These are phyloP conservation scores for Myriosclerotinia duriaeana DNA, from an alignment of 2,329 filamentous ascomycete genomes.

Conservation along the genomic window DNA sequence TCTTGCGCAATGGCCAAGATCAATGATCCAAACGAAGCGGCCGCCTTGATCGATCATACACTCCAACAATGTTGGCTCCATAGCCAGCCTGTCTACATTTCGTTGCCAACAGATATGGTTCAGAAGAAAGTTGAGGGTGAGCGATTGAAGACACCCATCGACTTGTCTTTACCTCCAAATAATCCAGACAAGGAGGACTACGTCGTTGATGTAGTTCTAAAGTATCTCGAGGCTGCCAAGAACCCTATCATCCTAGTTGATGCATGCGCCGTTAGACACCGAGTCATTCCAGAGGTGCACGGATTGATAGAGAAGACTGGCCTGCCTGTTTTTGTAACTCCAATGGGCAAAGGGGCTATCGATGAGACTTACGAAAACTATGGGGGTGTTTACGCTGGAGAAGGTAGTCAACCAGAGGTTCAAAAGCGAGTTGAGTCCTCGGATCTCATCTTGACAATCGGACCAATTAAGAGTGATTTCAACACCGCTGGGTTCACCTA, in stretches of 20 bases:
- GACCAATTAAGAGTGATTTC: conserved; percentile 71
- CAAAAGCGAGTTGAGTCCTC: conserved; percentile 64
- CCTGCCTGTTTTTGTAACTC: conserved; percentile 81
- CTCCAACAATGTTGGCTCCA: conserved; percentile 71
- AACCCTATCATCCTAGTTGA: conserved; percentile 79
- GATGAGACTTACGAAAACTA: conserved; percentile 74
- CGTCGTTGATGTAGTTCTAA: conserved; percentile 76
- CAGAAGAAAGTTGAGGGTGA: conserved; percentile 72
- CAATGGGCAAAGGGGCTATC: conserved; percentile 85
- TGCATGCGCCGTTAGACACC: conserved; percentile 76
- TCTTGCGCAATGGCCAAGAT: conserved; percentile 71
- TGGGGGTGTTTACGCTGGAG: conserved; percentile 83
- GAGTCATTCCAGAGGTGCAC: conserved; percentile 70
- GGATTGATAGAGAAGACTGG: conserved; percentile 70
- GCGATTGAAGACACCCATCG: conserved; percentile 67
- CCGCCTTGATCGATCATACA: conserved; percentile 73
- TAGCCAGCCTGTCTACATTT: conserved; percentile 80
- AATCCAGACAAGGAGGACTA: conserved; percentile 73
- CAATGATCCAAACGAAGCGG: conserved; percentile 66
- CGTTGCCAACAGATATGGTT: conserved; percentile 79
- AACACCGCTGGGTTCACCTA: conserved; percentile 84
- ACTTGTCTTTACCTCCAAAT: conserved; percentile 64
- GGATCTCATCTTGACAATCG: conserved; percentile 70
- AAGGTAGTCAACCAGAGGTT: conserved; percentile 66
- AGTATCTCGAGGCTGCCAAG: conserved; percentile 69